Evolutionary conservation across 768 basidiomycete species (phyloP), one percentile per base, ranked within the genome.

Genomic region (Boletus fagicola): DNA sequence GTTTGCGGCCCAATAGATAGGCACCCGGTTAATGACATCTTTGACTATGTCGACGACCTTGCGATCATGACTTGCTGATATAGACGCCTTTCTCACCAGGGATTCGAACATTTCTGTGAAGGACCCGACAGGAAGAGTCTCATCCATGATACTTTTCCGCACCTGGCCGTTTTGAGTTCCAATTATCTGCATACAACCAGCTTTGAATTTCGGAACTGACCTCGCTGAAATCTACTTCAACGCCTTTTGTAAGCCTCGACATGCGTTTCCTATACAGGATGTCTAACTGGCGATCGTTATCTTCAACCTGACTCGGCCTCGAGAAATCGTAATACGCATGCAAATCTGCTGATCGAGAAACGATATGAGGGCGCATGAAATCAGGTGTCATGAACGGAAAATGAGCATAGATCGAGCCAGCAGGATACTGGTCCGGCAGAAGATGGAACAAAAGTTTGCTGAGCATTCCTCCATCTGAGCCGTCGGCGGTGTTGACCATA

Each of bases 341-440:
- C 9, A 74, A 53, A 11, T 66, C 62, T 7, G 52, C 62, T 51
- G 56, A 68, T 49, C 68, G 68, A 48, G 75, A 66, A 45, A 56
- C 56, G 57, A 88, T 78, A 67, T 77, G 85, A 80, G 55, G 60
- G 72, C 18, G 66, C 65, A 33, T 68, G 53, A 67, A 72, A 26
- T 63, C 56, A 5, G 91, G 90, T 5, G 81, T 82, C 65, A 88
- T 66, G 79, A 94, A 88, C 11, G 92, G 91, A 80, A 94, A 94
- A 66, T 88, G 85, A 2, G 83, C 89, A 64, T 90, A 90, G 3
- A 79, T 78, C 12, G 85, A 87, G 16, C 81, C 78, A 24, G 77
- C 73, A 12, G 83, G 81, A 70, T 88, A 94, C 59, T 87, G 77
- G 22, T 84, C 73, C 0, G 90, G 90, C 31, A 94, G 75, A 20